Base-by-base conservation (phyloP, 169 alveolate species). In the Perkinsus marinus region DNA sequence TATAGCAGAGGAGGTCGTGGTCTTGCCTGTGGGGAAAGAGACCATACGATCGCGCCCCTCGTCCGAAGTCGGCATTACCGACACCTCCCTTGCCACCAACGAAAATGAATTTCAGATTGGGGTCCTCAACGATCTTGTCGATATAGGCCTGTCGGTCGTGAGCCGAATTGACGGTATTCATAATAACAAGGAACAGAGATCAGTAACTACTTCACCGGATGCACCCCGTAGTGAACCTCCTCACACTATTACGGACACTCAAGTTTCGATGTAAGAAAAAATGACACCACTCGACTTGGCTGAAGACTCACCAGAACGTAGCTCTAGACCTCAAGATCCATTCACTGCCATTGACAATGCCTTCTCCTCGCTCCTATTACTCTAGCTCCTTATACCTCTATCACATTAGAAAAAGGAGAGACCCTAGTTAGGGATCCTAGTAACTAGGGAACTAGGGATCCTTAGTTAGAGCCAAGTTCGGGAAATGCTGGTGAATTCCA, bases 81-180 rank as follows among this genome's bases (percentile, higher is more conserved):
- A 97, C 99, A 90, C 99, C 99, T 69, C 99, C 99, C 93, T 97
- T 97, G n/a, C 99, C 99, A 39, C 99, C 99, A 0, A 97, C 98
- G 93, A 97, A 97, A 69, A 97, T 95, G 98, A 98, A 97, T 92
- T 96, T 96, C 57, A 96, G 69, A 43, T 90, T 47, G 41, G 57
- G 43, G n/a, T 90, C 91, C 38, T 38, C 91, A 39, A 90, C 39
- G 38, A 90, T 30, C 79, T 43, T 36, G 41, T 90, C 91, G 69
- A 90, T 90, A 6, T 89, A 69, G 19, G 90, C 90, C 90, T 69
- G 90, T 57, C 79, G 79, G 34, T 57, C 79, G 79, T 57, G 79
- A 5, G 79, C 79, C 34, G 79, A 57, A 57, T 57, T 57, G 7
- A 57, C 79, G 26, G 79, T 6, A 16, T 13, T 19, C 26, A 57